Conservation (phyloP, 2,329 filamentous ascomycete species). For the Fusarium incarnatum region DNA sequence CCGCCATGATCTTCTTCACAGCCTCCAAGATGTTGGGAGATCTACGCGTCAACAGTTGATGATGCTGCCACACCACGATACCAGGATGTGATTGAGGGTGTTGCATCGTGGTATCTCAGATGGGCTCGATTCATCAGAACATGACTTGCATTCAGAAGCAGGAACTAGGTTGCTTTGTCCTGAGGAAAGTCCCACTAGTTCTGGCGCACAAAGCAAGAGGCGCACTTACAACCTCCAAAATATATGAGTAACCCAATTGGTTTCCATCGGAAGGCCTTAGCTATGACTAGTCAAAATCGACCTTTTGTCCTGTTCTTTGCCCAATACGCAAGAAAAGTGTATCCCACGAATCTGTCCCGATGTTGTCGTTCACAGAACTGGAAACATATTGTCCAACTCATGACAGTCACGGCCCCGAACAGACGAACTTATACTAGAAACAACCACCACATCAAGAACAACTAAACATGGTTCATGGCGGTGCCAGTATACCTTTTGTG, state of each 20-base stretch:
- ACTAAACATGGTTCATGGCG: background rate
- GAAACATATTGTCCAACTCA: background rate
- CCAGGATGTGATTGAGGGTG: background rate
- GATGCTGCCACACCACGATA: background rate
- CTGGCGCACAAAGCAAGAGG: background rate
- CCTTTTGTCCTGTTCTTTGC: background rate
- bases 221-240: background rate
- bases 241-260: background rate
- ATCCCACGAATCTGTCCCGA: background rate
- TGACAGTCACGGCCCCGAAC: background rate
- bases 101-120: background rate
- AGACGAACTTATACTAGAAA: background rate
- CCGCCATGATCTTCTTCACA: background rate
- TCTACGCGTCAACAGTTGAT: conserved; percentile 22
- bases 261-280: background rate
- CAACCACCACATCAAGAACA: background rate
- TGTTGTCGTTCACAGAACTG: background rate
- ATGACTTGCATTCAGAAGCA: background rate
- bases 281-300: background rate
- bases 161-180: background rate
- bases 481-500: background rate
- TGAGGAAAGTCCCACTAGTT: background rate
- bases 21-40: background rate
- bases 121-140: background rate
- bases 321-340: background rate